Base-by-base conservation (phyloP, 371 early-diverging fungal species). In the Mortierella sp. region DNA sequence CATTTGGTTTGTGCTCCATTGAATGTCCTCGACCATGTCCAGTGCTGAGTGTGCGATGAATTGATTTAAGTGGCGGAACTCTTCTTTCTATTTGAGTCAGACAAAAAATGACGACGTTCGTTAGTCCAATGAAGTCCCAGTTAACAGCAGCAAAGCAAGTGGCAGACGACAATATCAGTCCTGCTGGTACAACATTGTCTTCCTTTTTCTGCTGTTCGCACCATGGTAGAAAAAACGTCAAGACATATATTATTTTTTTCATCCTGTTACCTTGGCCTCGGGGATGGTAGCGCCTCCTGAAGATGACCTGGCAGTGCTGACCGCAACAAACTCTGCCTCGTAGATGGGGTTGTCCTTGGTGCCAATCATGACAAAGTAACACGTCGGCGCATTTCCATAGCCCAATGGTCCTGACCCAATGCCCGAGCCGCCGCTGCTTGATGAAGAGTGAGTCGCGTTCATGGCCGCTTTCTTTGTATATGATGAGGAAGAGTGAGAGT, bases 21-120 rank as follows among this genome's bases (percentile, higher is more conserved):
- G 95, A 38, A 95, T 91, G 83, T 98, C 99, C 80, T 98, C 99
- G 16, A 99, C 96, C 50, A 98, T 92, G 89, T 99, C 99, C 57
- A 99, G 92, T 24, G 98, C 97, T 3, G 98, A 94, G 87, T 99
- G 98, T 24, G 96, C 94, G 65, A 99, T 96, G 83, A 99, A 99
- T 82, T 99, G 99, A 81, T 97, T 97, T 77, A 99, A 88, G 87
- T 98, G 97, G 73, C 95, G 93, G 83, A 93, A 92, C 74, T 98
- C 99, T 77, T 97, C 96, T 77, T 91, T 91, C 90, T 94, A 86
- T 47, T 70, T 50, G 16, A 50, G 14, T 16, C 11, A 38, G 45
- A 57, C 26, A 60, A 16, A 75, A 70, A 10, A 47, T 16, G 11
- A 2, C 13, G 19, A 21, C 8, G n/a, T 34, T 26, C n/a, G 73